Evolutionary conservation across 2,329 filamentous ascomycete species (phyloP).

Genomic region (Pezicula rhizophila): DNA sequence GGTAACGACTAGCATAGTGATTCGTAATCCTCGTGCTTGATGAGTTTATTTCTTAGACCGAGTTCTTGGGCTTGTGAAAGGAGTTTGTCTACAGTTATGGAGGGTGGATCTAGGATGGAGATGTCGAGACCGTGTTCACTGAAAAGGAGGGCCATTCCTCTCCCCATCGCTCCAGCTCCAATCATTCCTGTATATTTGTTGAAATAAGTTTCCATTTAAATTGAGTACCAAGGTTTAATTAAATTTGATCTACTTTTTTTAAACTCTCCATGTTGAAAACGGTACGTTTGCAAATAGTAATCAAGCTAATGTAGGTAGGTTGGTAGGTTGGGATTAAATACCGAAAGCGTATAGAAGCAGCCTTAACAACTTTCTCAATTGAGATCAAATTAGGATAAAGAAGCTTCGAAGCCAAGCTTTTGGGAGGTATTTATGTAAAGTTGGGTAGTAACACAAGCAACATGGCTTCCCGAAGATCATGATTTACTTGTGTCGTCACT

Average conservation of each 20-base stretch:
- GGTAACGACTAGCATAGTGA: constrained; percentile 42
- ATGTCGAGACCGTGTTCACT: constrained; percentile 50
- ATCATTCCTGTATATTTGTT: constrained; percentile 43
- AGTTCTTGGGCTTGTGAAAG: constrained; percentile 28
- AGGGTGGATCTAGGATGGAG: constrained; percentile 49
- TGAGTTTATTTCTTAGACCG: constrained; percentile 22
- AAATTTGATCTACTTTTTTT: too few species aligned
- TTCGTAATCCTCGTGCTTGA: constrained; percentile 37
- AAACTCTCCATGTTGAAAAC: too few species aligned
- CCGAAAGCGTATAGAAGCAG: too few species aligned
- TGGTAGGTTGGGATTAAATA: too few species aligned
- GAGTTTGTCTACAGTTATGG: constrained; percentile 32
- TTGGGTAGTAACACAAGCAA: too few species aligned
- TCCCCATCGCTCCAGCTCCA: constrained; percentile 54
- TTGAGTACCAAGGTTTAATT: too few species aligned
- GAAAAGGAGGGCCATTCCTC: constrained; percentile 51
- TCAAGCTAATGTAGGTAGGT: too few species aligned
- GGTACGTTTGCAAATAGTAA: too few species aligned
- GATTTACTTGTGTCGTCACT: too few species aligned
- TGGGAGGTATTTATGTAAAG: not conserved
- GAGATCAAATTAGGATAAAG: not conserved
- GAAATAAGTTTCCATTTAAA: too few species aligned
- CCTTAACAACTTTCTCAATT: constrained; percentile 47
- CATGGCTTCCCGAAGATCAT: too few species aligned
- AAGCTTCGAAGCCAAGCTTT: constrained; percentile 14